Evolutionary conservation across 1,284 basidiomycete species (phyloP), one percentile per base, ranked within the genome.

Genomic region (Melampsora larici-populina): DNA sequence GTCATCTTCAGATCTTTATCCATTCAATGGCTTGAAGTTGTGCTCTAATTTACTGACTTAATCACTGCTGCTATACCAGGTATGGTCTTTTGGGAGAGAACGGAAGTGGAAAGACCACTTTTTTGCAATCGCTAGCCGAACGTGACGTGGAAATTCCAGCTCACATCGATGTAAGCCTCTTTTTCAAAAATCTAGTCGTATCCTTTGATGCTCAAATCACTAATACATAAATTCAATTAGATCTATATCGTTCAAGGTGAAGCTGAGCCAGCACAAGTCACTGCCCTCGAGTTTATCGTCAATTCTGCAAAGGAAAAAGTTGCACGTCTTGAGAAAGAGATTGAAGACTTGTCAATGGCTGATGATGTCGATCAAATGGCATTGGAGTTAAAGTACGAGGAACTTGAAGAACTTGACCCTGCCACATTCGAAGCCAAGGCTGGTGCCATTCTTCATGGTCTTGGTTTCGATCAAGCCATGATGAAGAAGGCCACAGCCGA

Each of bases 401-500:
- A 97, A 85, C 88, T 99, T 65, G 96, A 99, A 85, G 96, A 97
- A 85, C 87, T 99, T 84, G 97, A 99, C 86, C 96, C 96, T 2
- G 88, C 85, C 80, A 97, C 94, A 6, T 99, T 99, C 83, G 96
- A 98, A 86, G 89, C 91, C 71, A 98, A 98, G 86, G 96, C 97
- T 5, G 92, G 92, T 79, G 92, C 92, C 81, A 97, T 99, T 83
- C 88, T 99, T 43, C 93, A 97, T 83, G 97, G 96, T 90, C 89
- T 99, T 60, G 96, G 96, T 31, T 99, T 99, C 87, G 88, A 88
- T 78, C 88, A 89, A 82, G 84, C 87, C 77, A 98, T 98, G 96
- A 97, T 98, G 95, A 89, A 88, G 84, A 93, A 92, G 85, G 92
- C 95, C 18, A 98, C 96, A 73, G 96, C 94, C 86, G 96, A 98